phyloP scores from a whole-genome alignment of 73 alveolate genomes.

The Symbiodinium pilosum region DNA sequence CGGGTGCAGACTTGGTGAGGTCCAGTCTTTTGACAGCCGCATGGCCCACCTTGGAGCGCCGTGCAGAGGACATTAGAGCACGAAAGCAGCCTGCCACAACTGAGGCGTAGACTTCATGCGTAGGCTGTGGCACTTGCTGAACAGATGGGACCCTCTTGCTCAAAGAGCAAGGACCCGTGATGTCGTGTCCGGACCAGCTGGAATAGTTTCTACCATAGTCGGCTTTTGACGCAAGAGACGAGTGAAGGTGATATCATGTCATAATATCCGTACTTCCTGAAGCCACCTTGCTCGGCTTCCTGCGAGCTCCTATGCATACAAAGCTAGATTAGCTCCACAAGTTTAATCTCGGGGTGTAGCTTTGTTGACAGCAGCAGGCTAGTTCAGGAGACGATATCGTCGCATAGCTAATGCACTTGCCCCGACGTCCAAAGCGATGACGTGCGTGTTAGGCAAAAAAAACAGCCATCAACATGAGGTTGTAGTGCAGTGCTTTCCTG shows the following conservation, averaged over 20 bases:
- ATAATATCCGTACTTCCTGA: not conserved
- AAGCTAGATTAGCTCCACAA: not conserved
- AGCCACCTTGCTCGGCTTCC: not conserved
- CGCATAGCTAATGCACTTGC: not conserved
- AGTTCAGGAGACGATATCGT: not conserved
- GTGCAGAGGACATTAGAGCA: conserved; percentile 3
- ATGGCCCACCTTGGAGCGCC: not conserved
- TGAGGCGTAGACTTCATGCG: not conserved
- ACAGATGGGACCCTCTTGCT: too few species aligned
- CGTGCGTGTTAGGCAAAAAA: not conserved
- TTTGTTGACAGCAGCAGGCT: not conserved
- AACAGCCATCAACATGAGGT: not conserved
- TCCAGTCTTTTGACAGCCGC: not conserved
- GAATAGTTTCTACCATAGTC: too few species aligned
- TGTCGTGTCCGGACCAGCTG: too few species aligned
- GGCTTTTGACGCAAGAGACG: too few species aligned
- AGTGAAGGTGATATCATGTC: too few species aligned
- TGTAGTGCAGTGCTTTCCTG: too few species aligned
- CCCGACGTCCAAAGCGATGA: not conserved
- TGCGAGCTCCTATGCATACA: too few species aligned
- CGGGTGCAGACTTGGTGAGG: not conserved
- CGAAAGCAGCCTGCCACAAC: conserved; percentile 18
- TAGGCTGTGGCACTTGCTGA: too few species aligned
- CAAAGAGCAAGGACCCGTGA: too few species aligned
- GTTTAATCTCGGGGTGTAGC: not conserved